These are phyloP conservation scores for Calonectria pseudoturangicola DNA, from an alignment of 2,329 filamentous ascomycete genomes.

Conservation along the genomic window DNA sequence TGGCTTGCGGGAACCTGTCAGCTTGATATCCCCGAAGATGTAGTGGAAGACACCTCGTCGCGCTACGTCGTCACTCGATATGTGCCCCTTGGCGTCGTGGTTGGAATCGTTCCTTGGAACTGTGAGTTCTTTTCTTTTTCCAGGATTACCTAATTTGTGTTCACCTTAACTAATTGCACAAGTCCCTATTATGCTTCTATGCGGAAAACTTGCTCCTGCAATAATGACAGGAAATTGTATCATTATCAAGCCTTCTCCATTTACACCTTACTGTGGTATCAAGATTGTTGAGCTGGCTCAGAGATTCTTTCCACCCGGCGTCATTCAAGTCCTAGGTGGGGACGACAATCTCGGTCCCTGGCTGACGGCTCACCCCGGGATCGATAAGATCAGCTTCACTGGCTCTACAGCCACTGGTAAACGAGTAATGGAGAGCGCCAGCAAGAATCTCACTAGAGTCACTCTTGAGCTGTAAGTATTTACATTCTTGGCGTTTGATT, in stretches of 20 bases:
- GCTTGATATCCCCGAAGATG: slow-evolving; percentile 29
- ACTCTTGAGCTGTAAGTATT: slow-evolving; percentile 70
- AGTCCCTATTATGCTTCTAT: slow-evolving; percentile 20
- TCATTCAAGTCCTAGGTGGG: slow-evolving; percentile 76
- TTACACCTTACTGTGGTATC: slow-evolving; percentile 73
- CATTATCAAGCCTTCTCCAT: slow-evolving; percentile 74
- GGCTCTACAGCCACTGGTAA: slow-evolving; percentile 76
- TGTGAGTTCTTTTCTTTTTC: not conserved
- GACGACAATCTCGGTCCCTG: slow-evolving; percentile 75
- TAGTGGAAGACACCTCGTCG: slow-evolving; percentile 26
- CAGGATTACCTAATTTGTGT: not conserved
- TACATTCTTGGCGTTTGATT: not conserved
- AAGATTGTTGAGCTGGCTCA: slow-evolving; percentile 75
- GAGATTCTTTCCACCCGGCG: slow-evolving; percentile 75
- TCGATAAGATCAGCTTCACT: slow-evolving; percentile 78
- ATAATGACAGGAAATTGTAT: slow-evolving; percentile 73
- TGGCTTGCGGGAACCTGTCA: slow-evolving; percentile 25
- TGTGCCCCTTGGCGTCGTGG: slow-evolving; percentile 29
- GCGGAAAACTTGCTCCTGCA: slow-evolving; percentile 69
- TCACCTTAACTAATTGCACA: not conserved
- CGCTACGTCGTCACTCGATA: slow-evolving; percentile 30
- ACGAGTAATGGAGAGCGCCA: slow-evolving; percentile 72
- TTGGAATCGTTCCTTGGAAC: slow-evolving; percentile 36
- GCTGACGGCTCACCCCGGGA: slow-evolving; percentile 74
- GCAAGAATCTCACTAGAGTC: slow-evolving; percentile 74